Evolutionary conservation across 106 monocot genomes (phyloP).

Genomic region (Acorus gramineus): DNA sequence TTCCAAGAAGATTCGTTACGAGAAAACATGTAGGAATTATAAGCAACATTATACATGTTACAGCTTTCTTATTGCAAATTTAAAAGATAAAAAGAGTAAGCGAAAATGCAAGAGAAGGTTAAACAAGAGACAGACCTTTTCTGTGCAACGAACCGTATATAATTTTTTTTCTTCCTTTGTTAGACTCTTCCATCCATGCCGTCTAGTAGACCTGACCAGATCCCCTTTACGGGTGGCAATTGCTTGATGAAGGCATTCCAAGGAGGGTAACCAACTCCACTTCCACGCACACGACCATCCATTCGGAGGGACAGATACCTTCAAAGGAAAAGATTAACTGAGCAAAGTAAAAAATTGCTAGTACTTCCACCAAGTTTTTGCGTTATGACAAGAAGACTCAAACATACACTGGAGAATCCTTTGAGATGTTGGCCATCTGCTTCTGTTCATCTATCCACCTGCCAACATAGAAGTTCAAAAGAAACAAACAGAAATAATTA

Average conservation of each 20-base stretch:
- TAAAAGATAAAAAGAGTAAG: too few species aligned
- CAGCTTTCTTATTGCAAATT: too few species aligned
- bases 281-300: slow-evolving; percentile 96
- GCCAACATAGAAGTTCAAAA: slow-evolving; percentile 2
- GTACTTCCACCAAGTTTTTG: too few species aligned
- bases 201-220: slow-evolving; percentile 85
- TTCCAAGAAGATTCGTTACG: too few species aligned
- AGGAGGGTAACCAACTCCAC: slow-evolving; percentile 87
- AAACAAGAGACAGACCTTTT: neutral
- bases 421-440: slow-evolving; percentile 64
- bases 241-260: slow-evolving; percentile 95
- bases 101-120: too few species aligned
- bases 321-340: slow-evolving; percentile 2
- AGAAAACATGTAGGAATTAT: too few species aligned
- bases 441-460: slow-evolving; percentile 96
- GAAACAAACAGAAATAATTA: neutral
- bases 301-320: slow-evolving; percentile 88
- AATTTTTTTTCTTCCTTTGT: slow-evolving; percentile 1
- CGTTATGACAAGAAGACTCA: neutral
- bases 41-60: too few species aligned
- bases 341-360: neutral
- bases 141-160: neutral
- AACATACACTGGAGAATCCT: slow-evolving; percentile 86
- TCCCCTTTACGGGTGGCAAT: slow-evolving; percentile 74
- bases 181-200: slow-evolving; percentile 96